A percentile compares a stretch with the other conserved stretches of the same genome.
Evolutionary conservation across 1,139 yeast species (phyloP).

Genomic region (Yamadazyma songkhlaensis): DNA sequence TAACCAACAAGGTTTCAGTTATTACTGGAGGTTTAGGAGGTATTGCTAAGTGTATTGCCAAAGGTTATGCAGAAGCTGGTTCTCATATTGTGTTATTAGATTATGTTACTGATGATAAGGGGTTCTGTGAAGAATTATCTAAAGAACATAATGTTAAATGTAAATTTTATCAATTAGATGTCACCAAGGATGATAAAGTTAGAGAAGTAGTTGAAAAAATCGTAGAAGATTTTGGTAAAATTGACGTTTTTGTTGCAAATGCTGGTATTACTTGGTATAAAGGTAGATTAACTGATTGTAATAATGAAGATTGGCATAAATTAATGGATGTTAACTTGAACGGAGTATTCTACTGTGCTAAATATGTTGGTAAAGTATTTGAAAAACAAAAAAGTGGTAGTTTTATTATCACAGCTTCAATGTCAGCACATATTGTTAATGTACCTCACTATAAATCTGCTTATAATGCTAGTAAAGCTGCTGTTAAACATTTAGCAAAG

Average conservation of each 20-base stretch:
- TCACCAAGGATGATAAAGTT: constrained; percentile 58
- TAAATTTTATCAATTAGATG: constrained; percentile 65
- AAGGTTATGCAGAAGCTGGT: constrained; percentile 84
- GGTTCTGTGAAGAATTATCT: constrained; percentile 48
- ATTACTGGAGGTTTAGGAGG: constrained; percentile 84
- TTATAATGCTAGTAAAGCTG: constrained; percentile 57
- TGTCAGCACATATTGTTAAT: constrained; percentile 57
- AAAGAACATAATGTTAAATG: constrained; percentile 58
- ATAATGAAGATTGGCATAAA: constrained; percentile 47
- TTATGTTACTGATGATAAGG: constrained; percentile 39
- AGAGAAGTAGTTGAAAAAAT: constrained; percentile 52
- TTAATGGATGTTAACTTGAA: constrained; percentile 53
- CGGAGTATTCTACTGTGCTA: constrained; percentile 59
- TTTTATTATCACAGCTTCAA: constrained; percentile 61
- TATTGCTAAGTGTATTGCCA: constrained; percentile 76
- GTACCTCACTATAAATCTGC: constrained; percentile 56
- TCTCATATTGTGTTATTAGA: constrained; percentile 79
- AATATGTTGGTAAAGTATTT: constrained; percentile 51
- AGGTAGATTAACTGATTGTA: constrained; percentile 62
- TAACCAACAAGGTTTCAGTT: constrained; percentile 75
- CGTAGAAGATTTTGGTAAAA: constrained; percentile 61
- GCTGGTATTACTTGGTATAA: constrained; percentile 85
- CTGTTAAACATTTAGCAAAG: constrained; percentile 49
- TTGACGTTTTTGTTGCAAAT: constrained; percentile 82
- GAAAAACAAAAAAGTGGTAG: constrained; percentile 48